Conservation (phyloP, 2,329 filamentous ascomycete species). For the Nothomitra cinnamomea region DNA sequence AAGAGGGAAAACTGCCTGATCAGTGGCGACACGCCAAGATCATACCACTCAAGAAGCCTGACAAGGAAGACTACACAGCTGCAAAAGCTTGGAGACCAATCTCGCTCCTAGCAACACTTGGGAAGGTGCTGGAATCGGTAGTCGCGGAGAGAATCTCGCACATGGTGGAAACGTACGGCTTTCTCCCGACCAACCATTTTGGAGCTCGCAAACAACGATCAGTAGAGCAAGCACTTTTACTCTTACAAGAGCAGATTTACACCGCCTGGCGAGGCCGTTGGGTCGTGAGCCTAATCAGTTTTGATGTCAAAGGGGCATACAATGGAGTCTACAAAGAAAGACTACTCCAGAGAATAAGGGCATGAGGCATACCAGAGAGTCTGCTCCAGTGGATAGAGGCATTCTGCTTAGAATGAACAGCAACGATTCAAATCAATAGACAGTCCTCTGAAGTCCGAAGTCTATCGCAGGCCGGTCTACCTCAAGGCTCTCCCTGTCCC, state of each 20-base stretch:
- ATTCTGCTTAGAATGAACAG: slow-evolving; percentile 16
- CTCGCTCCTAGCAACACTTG: slow-evolving; percentile 15
- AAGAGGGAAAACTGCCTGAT: slow-evolving; percentile 8
- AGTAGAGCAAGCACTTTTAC: slow-evolving; percentile 19
- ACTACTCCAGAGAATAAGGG: slow-evolving; percentile 19
- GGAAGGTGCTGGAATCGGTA: slow-evolving; percentile 17
- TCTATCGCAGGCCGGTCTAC: neutral
- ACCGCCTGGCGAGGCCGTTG: slow-evolving; percentile 16
- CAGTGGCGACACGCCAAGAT: slow-evolving; percentile 12
- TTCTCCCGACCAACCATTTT: slow-evolving; percentile 22
- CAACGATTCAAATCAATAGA: slow-evolving; percentile 10
- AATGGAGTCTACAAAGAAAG: slow-evolving; percentile 24
- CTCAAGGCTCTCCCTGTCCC: neutral
- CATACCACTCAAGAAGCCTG: no score
- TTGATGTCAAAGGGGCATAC: slow-evolving; percentile 26
- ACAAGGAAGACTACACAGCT: slow-evolving; percentile 8
- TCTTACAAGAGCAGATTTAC: no score
- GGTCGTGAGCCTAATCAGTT: slow-evolving; percentile 21
- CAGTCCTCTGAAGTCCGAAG: neutral
- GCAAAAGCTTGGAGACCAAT: slow-evolving; percentile 9
- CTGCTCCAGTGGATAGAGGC: slow-evolving; percentile 13
- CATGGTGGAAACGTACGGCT: slow-evolving; percentile 15
- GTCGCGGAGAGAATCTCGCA: slow-evolving; percentile 18
- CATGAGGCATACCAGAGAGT: slow-evolving; percentile 14
- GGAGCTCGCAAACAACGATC: slow-evolving; percentile 21